Conservation (phyloP, 176 grass and related monocot genomes). For the Melocanna baccifera region DNA sequence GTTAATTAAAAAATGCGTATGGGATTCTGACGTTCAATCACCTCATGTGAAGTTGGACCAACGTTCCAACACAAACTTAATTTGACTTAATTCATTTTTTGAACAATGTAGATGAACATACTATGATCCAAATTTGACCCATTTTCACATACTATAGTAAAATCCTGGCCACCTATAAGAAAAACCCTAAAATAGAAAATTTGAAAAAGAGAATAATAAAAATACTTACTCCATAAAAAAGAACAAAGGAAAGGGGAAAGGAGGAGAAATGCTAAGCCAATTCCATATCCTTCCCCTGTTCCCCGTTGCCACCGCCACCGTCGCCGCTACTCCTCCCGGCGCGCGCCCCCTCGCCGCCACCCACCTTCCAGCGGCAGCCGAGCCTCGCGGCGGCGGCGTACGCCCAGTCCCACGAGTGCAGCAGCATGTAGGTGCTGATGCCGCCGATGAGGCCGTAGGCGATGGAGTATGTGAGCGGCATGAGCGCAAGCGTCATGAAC, state of each 20-base stretch:
- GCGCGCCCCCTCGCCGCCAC: constrained; percentile 6
- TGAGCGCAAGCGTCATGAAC: constrained; percentile 70
- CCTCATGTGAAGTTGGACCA: neutral
- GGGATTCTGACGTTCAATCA: neutral
- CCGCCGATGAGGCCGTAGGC: constrained; percentile 82
- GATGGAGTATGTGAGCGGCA: constrained; percentile 87
- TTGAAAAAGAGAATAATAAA: neutral
- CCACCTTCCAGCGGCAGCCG: neutral
- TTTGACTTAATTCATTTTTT: neutral
- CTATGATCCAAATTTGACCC: neutral
- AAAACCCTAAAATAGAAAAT: neutral
- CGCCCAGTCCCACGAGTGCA: constrained; percentile 69
- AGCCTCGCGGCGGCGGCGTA: neutral
- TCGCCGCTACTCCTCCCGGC: neutral
- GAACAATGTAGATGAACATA: neutral
- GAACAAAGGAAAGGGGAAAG: neutral
- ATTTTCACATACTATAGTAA: neutral
- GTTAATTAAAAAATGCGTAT: too few relatives aligned
- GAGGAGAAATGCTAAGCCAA: constrained; percentile 25
- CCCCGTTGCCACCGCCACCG: neutral
- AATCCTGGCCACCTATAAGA: neutral
- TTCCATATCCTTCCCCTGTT: constrained; percentile 35
- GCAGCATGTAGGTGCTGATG: constrained; percentile 60
- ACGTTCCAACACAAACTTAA: neutral
- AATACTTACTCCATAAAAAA: neutral